Conservation (phyloP, 495 filamentous ascomycete genomes). For the Aspergillus affinis region DNA sequence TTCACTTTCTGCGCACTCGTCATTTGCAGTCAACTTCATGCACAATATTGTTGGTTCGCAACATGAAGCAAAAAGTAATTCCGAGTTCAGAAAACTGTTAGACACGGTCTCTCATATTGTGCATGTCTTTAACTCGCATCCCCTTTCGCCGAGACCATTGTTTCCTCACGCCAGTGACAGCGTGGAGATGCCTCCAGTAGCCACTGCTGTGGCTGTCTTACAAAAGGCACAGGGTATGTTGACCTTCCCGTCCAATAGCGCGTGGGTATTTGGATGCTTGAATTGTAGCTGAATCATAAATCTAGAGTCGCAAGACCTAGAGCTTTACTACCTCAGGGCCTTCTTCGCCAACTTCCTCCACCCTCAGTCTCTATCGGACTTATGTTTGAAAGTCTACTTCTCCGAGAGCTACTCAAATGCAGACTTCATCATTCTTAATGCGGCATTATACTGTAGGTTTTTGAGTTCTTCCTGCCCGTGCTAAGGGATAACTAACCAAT, state of each 20-base stretch:
- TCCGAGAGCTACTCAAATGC: slow-evolving; percentile 9
- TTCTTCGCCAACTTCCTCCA: not conserved
- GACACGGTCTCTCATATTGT: no score
- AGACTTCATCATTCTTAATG: slow-evolving; percentile 14
- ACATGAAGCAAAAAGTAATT: not conserved
- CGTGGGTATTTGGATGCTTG: no score
- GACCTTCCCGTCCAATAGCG: no score
- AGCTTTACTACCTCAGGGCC: not conserved
- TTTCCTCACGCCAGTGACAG: no score
- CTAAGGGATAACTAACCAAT: not conserved
- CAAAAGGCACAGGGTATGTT: no score
- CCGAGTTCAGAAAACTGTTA: no score
- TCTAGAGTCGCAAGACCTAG: not conserved
- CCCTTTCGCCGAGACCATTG: no score
- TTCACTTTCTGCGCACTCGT: slow-evolving; percentile 5
- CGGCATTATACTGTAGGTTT: slow-evolving; percentile 8
- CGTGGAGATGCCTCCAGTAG: no score
- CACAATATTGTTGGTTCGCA: slow-evolving; percentile 4
- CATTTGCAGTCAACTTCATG: slow-evolving; percentile 5
- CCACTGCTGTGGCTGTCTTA: no score
- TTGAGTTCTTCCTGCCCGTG: not conserved
- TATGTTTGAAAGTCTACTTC: slow-evolving; percentile 16
- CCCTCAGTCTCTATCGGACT: slow-evolving; percentile 6
- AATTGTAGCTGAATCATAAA: not conserved
- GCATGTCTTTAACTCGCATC: no score